These are phyloP conservation scores for Ascoidea rubescens DNA, from an alignment of 805 yeast species.

Conservation along the genomic window DNA sequence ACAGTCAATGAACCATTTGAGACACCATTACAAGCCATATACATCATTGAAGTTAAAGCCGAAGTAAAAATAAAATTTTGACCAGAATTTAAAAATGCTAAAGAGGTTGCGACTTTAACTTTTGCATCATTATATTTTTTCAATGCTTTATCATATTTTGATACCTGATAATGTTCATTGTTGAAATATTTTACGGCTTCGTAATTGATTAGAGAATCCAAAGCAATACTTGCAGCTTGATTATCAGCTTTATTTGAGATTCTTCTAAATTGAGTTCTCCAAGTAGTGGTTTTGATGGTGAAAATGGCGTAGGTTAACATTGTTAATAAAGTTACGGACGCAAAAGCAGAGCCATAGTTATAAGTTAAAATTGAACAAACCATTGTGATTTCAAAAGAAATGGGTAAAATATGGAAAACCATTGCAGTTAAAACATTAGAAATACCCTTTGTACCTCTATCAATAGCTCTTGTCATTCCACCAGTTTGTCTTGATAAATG, in stretches of 20 bases:
- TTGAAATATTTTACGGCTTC: constrained; percentile 93
- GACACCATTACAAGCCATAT: constrained; percentile 94
- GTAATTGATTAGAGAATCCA: constrained; percentile 86
- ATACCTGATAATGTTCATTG: constrained; percentile 69
- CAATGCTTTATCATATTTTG: constrained; percentile 68
- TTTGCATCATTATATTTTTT: constrained; percentile 53
- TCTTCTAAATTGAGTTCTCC: constrained; percentile 90
- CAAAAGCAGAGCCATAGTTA: constrained; percentile 80
- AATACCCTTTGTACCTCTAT: constrained; percentile 95
- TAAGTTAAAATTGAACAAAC: constrained; percentile 91
- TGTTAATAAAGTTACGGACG: constrained; percentile 76
- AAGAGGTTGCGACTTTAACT: constrained; percentile 71
- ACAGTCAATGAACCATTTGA: constrained; percentile 70
- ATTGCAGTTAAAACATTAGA: constrained; percentile 84
- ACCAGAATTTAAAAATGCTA: constrained; percentile 68
- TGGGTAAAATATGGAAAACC: constrained; percentile 96
- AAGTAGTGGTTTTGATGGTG: constrained; percentile 85
- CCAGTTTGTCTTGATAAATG: constrained; percentile 91
- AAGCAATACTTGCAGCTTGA: constrained; percentile 86
- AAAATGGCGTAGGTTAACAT: constrained; percentile 82
- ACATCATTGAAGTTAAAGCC: constrained; percentile 95
- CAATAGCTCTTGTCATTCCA: constrained; percentile 91
- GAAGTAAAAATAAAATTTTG: constrained; percentile 71
- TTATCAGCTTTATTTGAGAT: constrained; percentile 89
- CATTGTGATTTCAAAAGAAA: constrained; percentile 79